A percentile compares a stretch with the other conserved stretches of the same genome.
phyloP scores from a whole-genome alignment of 2,329 filamentous ascomycete genomes.

The Coniochaeta prunicola region DNA sequence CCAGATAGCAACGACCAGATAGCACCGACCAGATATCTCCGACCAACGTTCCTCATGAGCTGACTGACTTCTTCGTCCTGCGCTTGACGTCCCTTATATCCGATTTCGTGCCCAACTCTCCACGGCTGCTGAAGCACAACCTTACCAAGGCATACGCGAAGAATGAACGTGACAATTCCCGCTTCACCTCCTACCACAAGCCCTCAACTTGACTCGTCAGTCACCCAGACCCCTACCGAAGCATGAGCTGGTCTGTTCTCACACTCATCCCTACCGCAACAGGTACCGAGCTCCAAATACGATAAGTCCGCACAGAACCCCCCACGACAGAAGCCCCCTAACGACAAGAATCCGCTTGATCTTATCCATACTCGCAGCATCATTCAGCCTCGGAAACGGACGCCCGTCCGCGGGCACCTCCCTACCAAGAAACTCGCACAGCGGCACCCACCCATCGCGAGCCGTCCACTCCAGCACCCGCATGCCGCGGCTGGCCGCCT shows the following conservation, averaged over 20 bases:
- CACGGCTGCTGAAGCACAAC: too few relatives aligned
- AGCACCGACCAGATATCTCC: too few relatives aligned
- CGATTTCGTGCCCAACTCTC: too few relatives aligned
- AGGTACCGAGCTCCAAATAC: not conserved
- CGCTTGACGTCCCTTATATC: too few relatives aligned
- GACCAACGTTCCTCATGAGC: too few relatives aligned
- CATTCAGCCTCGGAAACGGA: conserved; percentile 24
- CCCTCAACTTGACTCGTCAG: too few relatives aligned
- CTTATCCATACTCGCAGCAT: conserved; percentile 12
- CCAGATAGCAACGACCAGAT: too few relatives aligned
- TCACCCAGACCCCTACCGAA: too few relatives aligned
- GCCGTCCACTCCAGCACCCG: conserved; percentile 29
- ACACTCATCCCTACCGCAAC: not conserved
- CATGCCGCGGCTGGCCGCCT: conserved; percentile 21
- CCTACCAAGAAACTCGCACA: conserved; percentile 30
- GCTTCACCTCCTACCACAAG: too few relatives aligned
- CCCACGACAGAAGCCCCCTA: conserved; percentile 4
- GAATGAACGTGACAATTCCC: too few relatives aligned
- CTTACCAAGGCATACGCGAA: too few relatives aligned
- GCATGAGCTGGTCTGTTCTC: not conserved
- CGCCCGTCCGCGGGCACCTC: conserved; percentile 21
- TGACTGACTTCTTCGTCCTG: too few relatives aligned
- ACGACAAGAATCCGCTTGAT: conserved; percentile 3
- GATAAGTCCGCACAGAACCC: not conserved
- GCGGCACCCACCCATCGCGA: conserved; percentile 31